Evolutionary conservation across 331 rosid genomes (phyloP).

Genomic region (Cydonia oblonga): DNA sequence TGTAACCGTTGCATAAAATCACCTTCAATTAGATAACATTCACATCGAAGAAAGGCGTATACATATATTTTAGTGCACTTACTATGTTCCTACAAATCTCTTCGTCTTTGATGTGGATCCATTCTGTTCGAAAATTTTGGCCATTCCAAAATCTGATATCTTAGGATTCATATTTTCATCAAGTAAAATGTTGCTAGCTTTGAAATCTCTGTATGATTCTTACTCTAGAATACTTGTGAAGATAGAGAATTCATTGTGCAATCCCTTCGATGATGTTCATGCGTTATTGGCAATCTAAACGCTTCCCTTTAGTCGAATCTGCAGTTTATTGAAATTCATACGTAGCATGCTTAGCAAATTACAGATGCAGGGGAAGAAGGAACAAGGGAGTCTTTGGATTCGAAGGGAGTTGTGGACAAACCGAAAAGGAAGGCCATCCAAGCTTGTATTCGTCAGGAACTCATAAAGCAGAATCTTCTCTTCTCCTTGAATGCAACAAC

Average conservation of each 20-base stretch:
- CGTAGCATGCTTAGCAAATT: neutral
- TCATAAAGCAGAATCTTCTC: constrained; percentile 13
- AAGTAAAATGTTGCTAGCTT: constrained; percentile 21
- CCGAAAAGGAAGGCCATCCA: constrained; percentile 6
- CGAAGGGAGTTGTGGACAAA: neutral
- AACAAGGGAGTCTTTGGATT: neutral
- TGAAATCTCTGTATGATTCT: constrained; percentile 11
- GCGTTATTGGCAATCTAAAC: constrained; percentile 6
- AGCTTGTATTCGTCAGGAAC: constrained; percentile 13
- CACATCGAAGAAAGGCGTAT: neutral
- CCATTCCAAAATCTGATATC: constrained; percentile 22
- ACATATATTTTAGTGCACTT: neutral
- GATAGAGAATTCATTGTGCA: constrained; percentile 16
- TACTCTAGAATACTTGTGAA: constrained; percentile 15
- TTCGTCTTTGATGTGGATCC: constrained; percentile 9
- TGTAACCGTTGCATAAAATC: neutral
- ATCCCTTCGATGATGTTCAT: constrained; percentile 6
- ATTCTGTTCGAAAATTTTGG: constrained; percentile 16
- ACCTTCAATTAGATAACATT: neutral
- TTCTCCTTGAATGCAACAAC: constrained; percentile 16
- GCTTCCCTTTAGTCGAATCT: constrained; percentile 1
- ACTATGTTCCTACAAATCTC: constrained; percentile 7
- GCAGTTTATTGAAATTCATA: neutral
- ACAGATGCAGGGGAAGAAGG: neutral
- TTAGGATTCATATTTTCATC: constrained; percentile 10